Evolutionary conservation across 2,329 filamentous ascomycete genomes (phyloP).

Genomic region (Trichoderma afroharzianum): DNA sequence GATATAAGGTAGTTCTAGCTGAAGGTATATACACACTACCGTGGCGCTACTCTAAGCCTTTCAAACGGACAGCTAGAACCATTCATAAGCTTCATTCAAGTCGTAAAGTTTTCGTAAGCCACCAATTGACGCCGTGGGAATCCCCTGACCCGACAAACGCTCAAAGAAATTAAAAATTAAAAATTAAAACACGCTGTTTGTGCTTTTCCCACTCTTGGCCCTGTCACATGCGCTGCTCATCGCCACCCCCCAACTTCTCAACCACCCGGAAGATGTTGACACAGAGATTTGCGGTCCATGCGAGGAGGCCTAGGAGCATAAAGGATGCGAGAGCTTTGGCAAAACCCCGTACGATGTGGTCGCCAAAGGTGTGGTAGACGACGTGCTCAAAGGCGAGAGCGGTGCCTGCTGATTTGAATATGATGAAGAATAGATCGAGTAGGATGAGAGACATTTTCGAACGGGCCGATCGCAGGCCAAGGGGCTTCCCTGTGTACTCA

Average conservation of each 20-base stretch:
- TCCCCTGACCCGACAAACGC: neutral
- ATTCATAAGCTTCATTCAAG: neutral
- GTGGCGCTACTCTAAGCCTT: neutral
- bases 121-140: neutral
- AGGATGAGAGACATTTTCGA: constrained; percentile 88
- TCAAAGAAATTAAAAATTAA: neutral
- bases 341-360: constrained; percentile 46
- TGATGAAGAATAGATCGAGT: constrained; percentile 92
- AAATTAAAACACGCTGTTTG: neutral
- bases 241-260: constrained; percentile 55
- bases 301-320: constrained; percentile 73
- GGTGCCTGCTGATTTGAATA: constrained; percentile 92
- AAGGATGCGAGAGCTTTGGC: constrained; percentile 71
- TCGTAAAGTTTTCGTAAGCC: neutral
- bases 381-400: constrained; percentile 85
- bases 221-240: constrained; percentile 36
- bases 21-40: neutral
- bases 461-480: constrained; percentile 77
- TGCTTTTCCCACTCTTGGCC: neutral
- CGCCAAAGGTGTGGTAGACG: constrained; percentile 49
- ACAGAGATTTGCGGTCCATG: constrained; percentile 88
- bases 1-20: neutral
- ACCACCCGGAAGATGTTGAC: constrained; percentile 75
- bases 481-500: constrained; percentile 90
- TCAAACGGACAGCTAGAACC: neutral